Evolutionary conservation across 2,329 filamentous ascomycete species (phyloP).

Genomic region (Epichloe baconii): DNA sequence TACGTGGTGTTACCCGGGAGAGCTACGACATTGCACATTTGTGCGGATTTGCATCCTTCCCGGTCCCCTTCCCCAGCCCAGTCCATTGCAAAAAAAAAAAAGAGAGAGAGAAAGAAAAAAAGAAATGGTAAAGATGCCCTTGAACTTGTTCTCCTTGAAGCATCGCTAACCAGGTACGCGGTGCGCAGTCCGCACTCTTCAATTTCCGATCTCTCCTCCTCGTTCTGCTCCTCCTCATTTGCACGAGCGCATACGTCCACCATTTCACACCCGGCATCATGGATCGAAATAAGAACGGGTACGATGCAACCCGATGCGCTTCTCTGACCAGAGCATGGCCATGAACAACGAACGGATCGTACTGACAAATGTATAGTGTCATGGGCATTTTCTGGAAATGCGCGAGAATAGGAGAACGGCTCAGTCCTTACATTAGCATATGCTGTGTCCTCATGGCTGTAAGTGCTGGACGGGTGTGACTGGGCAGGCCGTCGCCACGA

Average conservation of each 20-base stretch:
- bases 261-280: conserved; percentile 79
- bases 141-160: neutral
- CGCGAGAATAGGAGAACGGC: conserved; percentile 77
- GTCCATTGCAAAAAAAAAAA: neutral
- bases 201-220: conserved; percentile 96
- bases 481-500: too few species aligned
- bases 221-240: conserved; percentile 88
- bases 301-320: conserved; percentile 16
- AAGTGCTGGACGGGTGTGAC: conserved; percentile 14
- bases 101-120: neutral
- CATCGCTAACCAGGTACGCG: neutral
- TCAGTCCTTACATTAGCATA: conserved; percentile 91
- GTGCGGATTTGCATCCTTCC: neutral
- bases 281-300: conserved; percentile 89
- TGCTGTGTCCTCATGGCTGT: conserved; percentile 94
- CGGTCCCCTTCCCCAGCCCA: neutral
- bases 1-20: neutral
- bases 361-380: conserved; percentile 32
- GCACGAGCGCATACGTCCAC: conserved; percentile 89
- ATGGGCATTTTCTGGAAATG: conserved; percentile 93
- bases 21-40: neutral
- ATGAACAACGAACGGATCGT: neutral
- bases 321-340: neutral
- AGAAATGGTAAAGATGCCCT: neutral
- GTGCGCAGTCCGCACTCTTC: conserved; percentile 75